Evolutionary conservation across 179 eudicot genomes (phyloP).

Genomic region (Drosera spatulata): DNA sequence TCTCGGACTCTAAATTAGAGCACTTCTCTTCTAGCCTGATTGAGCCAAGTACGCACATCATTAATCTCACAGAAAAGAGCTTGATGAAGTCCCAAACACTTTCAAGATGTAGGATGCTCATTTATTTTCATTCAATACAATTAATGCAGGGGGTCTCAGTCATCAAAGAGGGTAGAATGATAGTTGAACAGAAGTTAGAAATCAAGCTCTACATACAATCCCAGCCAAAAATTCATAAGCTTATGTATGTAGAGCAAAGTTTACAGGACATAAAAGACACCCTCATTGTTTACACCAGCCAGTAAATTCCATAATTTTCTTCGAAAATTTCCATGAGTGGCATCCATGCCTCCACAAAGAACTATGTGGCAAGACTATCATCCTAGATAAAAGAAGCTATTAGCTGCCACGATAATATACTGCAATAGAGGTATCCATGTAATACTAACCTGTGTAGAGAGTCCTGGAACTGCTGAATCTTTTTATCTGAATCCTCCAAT

Average conservation of each 20-base stretch:
- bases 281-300: no score
- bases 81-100: not conserved
- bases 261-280: no score
- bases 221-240: no score
- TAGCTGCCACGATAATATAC: no score
- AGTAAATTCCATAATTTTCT: no score
- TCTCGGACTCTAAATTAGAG: constrained; percentile 81
- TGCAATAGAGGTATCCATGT: no score
- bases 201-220: not conserved
- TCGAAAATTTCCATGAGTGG: no score
- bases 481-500: constrained; percentile 72
- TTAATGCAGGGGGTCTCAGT: not conserved
- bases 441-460: constrained; percentile 39
- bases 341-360: no score
- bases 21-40: constrained; percentile 80
- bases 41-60: constrained; percentile 2
- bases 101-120: not conserved
- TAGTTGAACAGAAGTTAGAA: not conserved
- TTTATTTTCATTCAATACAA: not conserved
- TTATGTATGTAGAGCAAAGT: no score
- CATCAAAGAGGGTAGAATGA: not conserved
- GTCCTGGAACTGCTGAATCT: constrained; percentile 59
- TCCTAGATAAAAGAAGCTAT: no score
- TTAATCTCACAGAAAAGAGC: not conserved
- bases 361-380: no score